Percentiles rank a stretch among this genome's conserved stretches.
Evolutionary conservation across 192 early-diverging fungal species (phyloP).

Genomic region (Entophlyctis helioformis): DNA sequence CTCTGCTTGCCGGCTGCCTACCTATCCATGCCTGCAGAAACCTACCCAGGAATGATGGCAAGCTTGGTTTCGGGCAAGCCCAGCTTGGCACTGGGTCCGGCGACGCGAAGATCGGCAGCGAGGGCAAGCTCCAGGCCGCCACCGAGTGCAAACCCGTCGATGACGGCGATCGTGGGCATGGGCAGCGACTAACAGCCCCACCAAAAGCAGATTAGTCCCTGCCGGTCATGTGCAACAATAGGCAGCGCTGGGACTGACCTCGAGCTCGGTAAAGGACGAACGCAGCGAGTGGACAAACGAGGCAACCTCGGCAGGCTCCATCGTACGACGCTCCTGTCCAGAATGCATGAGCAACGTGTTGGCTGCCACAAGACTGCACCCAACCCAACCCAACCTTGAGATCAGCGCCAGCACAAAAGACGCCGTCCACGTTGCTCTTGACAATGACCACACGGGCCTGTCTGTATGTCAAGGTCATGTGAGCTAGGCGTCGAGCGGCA

Average conservation of each 20-base stretch:
- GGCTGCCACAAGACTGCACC: neutral
- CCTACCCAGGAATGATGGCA: conserved; percentile 88
- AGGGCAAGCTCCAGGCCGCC: conserved; percentile 88
- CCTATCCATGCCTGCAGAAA: no score
- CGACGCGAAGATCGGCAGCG: conserved; percentile 60
- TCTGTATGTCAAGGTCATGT: no score
- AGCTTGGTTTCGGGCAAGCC: conserved; percentile 86
- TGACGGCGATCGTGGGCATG: conserved; percentile 83
- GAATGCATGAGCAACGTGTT: neutral
- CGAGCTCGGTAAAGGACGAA: conserved; percentile 68
- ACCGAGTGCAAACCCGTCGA: conserved; percentile 89
- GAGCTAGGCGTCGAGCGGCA: no score
- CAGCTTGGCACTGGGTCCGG: conserved; percentile 54
- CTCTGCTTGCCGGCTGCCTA: no score
- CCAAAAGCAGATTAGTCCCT: neutral
- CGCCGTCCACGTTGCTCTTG: conserved; percentile 61
- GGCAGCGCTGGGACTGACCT: conserved; percentile 22
- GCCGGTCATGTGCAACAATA: neutral
- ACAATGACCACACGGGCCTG: conserved; percentile 68
- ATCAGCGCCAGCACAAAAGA: conserved; percentile 94
- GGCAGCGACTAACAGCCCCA: conserved; percentile 48
- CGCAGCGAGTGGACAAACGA: conserved; percentile 72
- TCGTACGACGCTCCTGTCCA: conserved; percentile 63
- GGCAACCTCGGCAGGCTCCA: conserved; percentile 64
- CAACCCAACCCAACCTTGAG: conserved; percentile 47